phyloP scores from a whole-genome alignment of 192 early-diverging fungal species.

The Phycomyces blakesleeanus region DNA sequence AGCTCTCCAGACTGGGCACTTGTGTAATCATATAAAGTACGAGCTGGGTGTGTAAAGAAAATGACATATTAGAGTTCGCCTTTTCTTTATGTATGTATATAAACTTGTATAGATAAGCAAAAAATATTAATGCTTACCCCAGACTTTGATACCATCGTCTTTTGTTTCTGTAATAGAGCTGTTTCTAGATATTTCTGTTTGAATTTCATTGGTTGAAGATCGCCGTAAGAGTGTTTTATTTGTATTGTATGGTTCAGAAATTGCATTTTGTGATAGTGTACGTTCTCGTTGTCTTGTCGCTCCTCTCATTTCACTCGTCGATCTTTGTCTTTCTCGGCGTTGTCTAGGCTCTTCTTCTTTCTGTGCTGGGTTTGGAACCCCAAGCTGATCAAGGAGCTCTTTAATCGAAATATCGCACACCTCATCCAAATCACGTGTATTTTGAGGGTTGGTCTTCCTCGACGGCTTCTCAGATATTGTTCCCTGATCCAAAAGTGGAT shows the following conservation, averaged over 20 bases:
- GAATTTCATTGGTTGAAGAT: no score
- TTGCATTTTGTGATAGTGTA: not conserved
- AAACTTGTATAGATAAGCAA: not conserved
- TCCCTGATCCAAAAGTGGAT: constrained; percentile 2
- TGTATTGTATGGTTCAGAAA: not conserved
- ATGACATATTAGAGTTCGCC: not conserved
- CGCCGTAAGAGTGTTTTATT: not conserved
- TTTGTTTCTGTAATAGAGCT: not conserved
- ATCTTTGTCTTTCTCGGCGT: not conserved
- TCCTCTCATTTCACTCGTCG: constrained; percentile 11
- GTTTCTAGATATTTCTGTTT: not conserved
- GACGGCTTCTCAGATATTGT: not conserved
- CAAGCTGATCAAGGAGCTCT: constrained; percentile 11
- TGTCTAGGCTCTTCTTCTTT: not conserved
- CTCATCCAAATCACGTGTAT: not conserved
- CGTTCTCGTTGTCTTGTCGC: constrained; percentile 13
- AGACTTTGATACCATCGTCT: constrained; percentile 5
- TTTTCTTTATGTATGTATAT: not conserved
- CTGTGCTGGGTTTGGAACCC: not conserved
- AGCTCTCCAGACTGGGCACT: constrained; percentile 41
- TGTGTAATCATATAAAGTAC: constrained; percentile 41
- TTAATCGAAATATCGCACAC: constrained; percentile 12
- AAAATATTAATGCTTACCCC: constrained; percentile 9
- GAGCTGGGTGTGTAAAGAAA: not conserved
- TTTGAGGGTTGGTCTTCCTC: not conserved